Conservation (phyloP, 2,329 filamentous ascomycete species). For the Epichloe uncinata region DNA sequence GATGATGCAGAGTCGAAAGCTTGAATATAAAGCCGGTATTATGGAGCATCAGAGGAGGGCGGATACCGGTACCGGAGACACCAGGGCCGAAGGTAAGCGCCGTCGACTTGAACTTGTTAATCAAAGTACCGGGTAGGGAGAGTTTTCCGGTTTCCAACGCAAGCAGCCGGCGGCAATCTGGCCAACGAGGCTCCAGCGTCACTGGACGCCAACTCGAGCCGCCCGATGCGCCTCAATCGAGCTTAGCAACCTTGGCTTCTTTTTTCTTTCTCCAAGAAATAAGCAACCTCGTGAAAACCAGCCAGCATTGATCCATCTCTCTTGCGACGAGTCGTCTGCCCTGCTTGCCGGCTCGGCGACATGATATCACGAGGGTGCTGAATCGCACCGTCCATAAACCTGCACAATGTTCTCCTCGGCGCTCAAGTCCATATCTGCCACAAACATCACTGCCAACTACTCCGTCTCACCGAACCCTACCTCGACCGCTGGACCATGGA, state of each 20-base stretch:
- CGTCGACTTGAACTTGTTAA: neutral
- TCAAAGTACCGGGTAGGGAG: neutral
- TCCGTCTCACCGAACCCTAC: slow-evolving; percentile 61
- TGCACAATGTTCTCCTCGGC: slow-evolving; percentile 75
- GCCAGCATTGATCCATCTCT: neutral
- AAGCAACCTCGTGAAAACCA: neutral
- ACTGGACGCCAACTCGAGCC: neutral
- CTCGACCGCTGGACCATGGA: slow-evolving; percentile 86
- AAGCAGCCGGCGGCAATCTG: too few species aligned
- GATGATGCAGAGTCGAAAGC: neutral
- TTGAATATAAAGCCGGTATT: neutral
- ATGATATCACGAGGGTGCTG: slow-evolving; percentile 14
- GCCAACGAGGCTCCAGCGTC: slow-evolving; percentile 1
- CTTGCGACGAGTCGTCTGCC: neutral
- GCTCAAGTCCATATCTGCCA: slow-evolving; percentile 80
- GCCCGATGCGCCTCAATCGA: too few species aligned
- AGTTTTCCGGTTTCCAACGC: too few species aligned
- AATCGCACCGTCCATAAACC: slow-evolving; percentile 8
- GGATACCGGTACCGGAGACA: slow-evolving; percentile 6
- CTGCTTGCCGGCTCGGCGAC: slow-evolving; percentile 7
- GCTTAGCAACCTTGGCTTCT: neutral
- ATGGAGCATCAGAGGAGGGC: neutral
- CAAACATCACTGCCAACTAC: slow-evolving; percentile 90
- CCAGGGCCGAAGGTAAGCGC: slow-evolving; percentile 4
- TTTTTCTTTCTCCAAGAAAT: neutral